A percentile compares a stretch with the other conserved stretches of the same genome.
phyloP scores from a whole-genome alignment of 176 grass and related monocot species.

The Coix lacrymajobi region DNA sequence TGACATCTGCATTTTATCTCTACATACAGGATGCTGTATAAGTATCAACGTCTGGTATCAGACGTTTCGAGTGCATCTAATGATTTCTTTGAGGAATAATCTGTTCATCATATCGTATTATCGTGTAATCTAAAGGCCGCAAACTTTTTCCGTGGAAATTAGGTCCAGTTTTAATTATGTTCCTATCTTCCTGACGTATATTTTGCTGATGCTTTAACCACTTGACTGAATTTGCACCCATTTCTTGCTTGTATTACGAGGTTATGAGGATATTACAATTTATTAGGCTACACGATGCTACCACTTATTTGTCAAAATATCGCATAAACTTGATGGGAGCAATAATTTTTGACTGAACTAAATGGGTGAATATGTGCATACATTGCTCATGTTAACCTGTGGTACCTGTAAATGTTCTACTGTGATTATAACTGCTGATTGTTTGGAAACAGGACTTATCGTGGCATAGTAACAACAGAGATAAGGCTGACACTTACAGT shows the following conservation, averaged over 20 bases:
- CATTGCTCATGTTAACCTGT: background rate
- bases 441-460: slow-evolving; percentile 9
- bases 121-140: background rate
- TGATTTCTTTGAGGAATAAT: background rate
- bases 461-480: slow-evolving; percentile 4
- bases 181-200: background rate
- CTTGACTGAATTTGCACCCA: background rate
- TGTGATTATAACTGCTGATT: slow-evolving; percentile 5
- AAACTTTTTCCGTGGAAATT: background rate
- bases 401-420: background rate
- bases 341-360: background rate
- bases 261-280: background rate
- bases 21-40: background rate
- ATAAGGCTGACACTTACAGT: background rate
- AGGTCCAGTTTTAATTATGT: background rate
- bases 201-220: background rate
- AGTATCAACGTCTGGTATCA: background rate
- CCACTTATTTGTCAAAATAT: background rate
- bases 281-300: background rate
- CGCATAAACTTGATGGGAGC: background rate
- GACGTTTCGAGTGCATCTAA: background rate
- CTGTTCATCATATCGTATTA: background rate
- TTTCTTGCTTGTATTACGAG: background rate
- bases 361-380: background rate
- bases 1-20: background rate